Conservation (phyloP, 148 eudicot species). For the Camellia granthamiana region DNA sequence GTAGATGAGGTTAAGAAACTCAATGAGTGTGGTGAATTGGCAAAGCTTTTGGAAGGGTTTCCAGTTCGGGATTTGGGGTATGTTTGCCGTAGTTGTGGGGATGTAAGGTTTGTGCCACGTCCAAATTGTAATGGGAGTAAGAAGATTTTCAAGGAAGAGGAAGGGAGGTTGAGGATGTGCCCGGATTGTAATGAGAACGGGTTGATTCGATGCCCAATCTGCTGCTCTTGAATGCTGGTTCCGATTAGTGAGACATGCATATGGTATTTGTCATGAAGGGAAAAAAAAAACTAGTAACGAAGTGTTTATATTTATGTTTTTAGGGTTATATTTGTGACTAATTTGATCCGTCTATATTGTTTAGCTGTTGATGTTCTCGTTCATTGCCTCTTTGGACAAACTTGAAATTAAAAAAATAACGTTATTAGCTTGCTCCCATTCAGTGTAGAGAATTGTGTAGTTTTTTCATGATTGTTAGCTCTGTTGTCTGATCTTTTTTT, state of each 20-base stretch:
- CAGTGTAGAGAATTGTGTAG: background rate
- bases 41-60: constrained; percentile 63
- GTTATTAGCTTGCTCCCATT: background rate
- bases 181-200: constrained; percentile 83
- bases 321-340: constrained; percentile 8
- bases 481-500: no score
- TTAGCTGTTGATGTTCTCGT: constrained; percentile 17
- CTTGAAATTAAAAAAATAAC: background rate
- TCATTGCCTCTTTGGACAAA: constrained; percentile 20
- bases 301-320: background rate
- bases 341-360: constrained; percentile 20
- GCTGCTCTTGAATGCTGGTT: constrained; percentile 53
- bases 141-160: constrained; percentile 65
- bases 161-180: constrained; percentile 61
- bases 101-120: constrained; percentile 82
- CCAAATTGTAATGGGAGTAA: constrained; percentile 73
- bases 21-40: constrained; percentile 73
- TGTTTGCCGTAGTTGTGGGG: constrained; percentile 71
- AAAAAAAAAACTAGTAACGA: background rate
- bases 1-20: constrained; percentile 76
- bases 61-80: constrained; percentile 48
- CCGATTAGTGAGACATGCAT: background rate
- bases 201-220: constrained; percentile 70
- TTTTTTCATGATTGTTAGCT: background rate
- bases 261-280: constrained; percentile 9